Base-by-base conservation (phyloP, 2,329 filamentous ascomycete genomes). In the Pseudogymnoascus destructans region DNA sequence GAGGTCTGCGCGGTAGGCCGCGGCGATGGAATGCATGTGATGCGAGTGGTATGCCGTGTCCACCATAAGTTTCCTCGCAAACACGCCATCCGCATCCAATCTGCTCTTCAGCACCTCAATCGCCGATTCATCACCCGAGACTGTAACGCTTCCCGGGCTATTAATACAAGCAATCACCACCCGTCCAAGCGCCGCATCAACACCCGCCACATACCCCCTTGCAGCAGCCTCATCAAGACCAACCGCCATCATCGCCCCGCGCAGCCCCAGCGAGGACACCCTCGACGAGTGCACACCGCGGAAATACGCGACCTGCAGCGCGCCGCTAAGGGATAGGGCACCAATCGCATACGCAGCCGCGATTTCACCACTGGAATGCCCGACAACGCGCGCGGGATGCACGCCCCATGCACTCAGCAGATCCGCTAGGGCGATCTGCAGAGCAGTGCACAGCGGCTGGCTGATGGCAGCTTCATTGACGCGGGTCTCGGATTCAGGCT, bases 231-330 rank as follows among this genome's bases (percentile, higher is more conserved):
- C 33, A 66, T 61, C 72, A 71, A 10, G 73, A 3, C 61, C 79
- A 2, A 80, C 77, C 0, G 79, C 79, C 66, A 81, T 72, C 80
- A 82, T 83, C 7, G 73, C 69, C 0, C 79, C 79, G 2, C 69
- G 69, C 0, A 70, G 27, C 33, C 63, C 58, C 52, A 64, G 62
- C 30, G 66, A 17, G 5, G 27, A 21, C 6, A 70, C 62, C 74
- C 72, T 64, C 38, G 66, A 54, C 62, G 63, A 55, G 21, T 54
- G 30, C 49, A 54, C 73, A 9, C 70, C 65, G 59, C 72, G 58
- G 60, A 68, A 63, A 63, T 80, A 82, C 1, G 79, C 78, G 8
- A 77, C 71, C 0, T 71, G 69, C 66, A 70, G 63, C 17, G 70
- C 71, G 13, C 69, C 66, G 9, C 68, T 63, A 2, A 66, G 64